Evolutionary conservation across 352 stramenopile genomes (phyloP), one percentile per base, ranked within the genome.

Genomic region (Aphanomyces cochlioides): DNA sequence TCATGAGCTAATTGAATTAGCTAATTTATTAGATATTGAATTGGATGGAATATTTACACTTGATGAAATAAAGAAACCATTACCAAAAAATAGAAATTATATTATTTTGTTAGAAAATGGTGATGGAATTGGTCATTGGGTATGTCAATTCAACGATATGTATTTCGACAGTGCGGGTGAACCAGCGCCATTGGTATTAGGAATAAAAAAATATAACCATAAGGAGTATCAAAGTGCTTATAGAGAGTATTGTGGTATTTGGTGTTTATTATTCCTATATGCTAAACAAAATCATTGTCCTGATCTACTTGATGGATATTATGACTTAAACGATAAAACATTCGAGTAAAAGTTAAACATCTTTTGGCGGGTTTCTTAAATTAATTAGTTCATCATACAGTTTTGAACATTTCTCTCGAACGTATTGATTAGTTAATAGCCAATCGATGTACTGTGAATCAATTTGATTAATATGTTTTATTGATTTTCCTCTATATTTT

Each of bases 11-110:
- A 53, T 53, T 53, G 45, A 15, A 15, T 53, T 53, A 19, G 45
- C 45, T 53, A 19, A 53, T n/a, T 53, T 53, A 53, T 19, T 53
- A 2, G 45, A 53, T 53, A 19, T 53, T 53, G 13, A 53, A n/a
- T 53, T 53, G 45, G 45, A 53, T 53, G 45, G 45, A 53, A 53
- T 53, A n/a, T n/a, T 53, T 53, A n/a, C 45, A 19, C 13, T 53
- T 53, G 45, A 53, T 19, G 45, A 53, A 53, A 53, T 53, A n/a
- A 19, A 19, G n/a, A 19, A n/a, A 53, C 45, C 13, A 53, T n/a
- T 19, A 53, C 13, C 28, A 19, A 53, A 2, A n/a, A 19, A 53
- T 53, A 19, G 45, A 19, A 53, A 15, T n/a, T 53, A 53, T 19
- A 53, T 53, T 19, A 53, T 53, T 53, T 19, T 53, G 45, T 53